Percentiles rank a stretch among this genome's conserved stretches.
Evolutionary conservation across 2,329 filamentous ascomycete species (phyloP).

Genomic region (Akanthomyces lecanii): DNA sequence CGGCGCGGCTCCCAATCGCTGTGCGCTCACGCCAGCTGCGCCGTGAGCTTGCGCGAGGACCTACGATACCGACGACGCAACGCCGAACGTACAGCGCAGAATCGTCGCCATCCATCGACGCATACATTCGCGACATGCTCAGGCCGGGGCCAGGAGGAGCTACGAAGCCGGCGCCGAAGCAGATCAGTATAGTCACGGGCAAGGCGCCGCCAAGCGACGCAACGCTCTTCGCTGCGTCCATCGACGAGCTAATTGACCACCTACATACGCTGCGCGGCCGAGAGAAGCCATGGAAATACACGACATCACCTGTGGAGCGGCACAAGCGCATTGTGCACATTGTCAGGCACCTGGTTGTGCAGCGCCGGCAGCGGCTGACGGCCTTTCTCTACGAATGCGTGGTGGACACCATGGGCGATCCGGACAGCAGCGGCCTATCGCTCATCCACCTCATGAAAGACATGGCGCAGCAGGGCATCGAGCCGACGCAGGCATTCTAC

Average conservation of each 20-base stretch:
- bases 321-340: slow-evolving; percentile 35
- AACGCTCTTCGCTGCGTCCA: slow-evolving; percentile 19
- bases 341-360: slow-evolving; percentile 55
- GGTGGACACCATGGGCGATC: slow-evolving; percentile 65
- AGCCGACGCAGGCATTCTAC: slow-evolving; percentile 62
- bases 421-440: slow-evolving; percentile 61
- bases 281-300: slow-evolving; percentile 20
- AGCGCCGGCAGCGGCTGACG: slow-evolving; percentile 52
- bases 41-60: slow-evolving; percentile 18
- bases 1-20: slow-evolving; percentile 30
- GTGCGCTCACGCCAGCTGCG: slow-evolving; percentile 14
- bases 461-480: slow-evolving; percentile 59
- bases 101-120: slow-evolving; percentile 26
- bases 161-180: not conserved
- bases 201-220: slow-evolving; percentile 21
- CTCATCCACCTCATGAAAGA: slow-evolving; percentile 65
- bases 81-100: not conserved
- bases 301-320: slow-evolving; percentile 21
- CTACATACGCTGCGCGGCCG: slow-evolving; percentile 27
- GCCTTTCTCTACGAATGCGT: slow-evolving; percentile 67
- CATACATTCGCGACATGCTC: slow-evolving; percentile 39
- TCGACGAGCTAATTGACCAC: slow-evolving; percentile 26
- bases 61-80: not conserved
- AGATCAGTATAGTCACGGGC: not conserved
- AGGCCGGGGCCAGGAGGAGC: not conserved